A percentile compares a stretch with the other conserved stretches of the same genome.
These are phyloP conservation scores for Coemansia reversa DNA, from an alignment of 192 early-diverging fungal species.

Conservation along the genomic window DNA sequence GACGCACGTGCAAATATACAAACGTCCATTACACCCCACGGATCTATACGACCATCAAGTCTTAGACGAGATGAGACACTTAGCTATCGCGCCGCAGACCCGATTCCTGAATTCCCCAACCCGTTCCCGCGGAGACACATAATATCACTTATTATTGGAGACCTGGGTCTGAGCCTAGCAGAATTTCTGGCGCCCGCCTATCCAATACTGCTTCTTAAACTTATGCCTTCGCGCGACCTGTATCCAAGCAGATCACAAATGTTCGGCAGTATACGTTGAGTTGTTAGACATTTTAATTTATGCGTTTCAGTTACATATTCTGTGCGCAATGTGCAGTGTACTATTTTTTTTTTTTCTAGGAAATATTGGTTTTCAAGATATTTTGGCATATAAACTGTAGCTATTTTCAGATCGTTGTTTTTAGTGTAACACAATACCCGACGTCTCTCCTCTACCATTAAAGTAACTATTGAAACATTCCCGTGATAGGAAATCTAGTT, in stretches of 20 bases:
- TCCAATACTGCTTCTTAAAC: slow-evolving; percentile 33
- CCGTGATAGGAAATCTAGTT: too few relatives aligned
- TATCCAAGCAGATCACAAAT: slow-evolving; percentile 7
- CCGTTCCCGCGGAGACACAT: slow-evolving; percentile 39
- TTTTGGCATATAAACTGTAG: too few relatives aligned
- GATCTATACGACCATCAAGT: slow-evolving; percentile 1
- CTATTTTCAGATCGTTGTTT: too few relatives aligned
- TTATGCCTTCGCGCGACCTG: slow-evolving; percentile 17
- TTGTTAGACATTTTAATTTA: too few relatives aligned
- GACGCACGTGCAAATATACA: slow-evolving; percentile 30
- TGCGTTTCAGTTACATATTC: too few relatives aligned
- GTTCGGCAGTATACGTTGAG: slow-evolving; percentile 5
- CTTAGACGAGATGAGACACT: slow-evolving; percentile 42
- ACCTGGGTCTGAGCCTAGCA: slow-evolving; percentile 35
- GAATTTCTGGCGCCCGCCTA: slow-evolving; percentile 38
- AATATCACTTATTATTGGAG: slow-evolving; percentile 32
- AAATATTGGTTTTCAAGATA: too few relatives aligned
- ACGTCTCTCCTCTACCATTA: too few relatives aligned
- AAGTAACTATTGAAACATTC: too few relatives aligned
- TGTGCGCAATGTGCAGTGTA: too few relatives aligned
- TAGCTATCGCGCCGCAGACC: slow-evolving; percentile 35
- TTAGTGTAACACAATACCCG: too few relatives aligned
- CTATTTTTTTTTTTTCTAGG: too few relatives aligned
- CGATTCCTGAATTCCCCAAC: slow-evolving; percentile 45
- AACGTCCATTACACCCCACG: slow-evolving; percentile 20